phyloP scores from a whole-genome alignment of 495 filamentous ascomycete genomes.

The Daldinia loculata region DNA sequence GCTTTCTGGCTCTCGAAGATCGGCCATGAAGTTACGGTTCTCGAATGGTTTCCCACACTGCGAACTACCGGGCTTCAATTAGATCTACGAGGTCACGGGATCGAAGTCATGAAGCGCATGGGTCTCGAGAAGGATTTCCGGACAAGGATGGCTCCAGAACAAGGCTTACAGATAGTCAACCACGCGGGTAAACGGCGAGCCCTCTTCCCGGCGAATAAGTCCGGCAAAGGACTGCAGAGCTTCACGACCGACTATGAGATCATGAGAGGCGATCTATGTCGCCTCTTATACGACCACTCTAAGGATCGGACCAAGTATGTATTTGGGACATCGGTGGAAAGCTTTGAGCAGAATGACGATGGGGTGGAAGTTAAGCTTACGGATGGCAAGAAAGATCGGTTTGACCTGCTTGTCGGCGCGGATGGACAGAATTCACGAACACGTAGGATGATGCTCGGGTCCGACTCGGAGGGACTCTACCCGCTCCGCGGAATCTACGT shows the following conservation, averaged over 20 bases:
- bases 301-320: conserved; percentile 52
- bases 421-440: conserved; percentile 59
- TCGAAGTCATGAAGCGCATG: conserved; percentile 61
- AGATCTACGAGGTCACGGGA: conserved; percentile 59
- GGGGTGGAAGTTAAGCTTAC: conserved; percentile 52
- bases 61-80: conserved; percentile 60
- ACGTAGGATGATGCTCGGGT: conserved; percentile 52
- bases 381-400: conserved; percentile 46
- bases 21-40: conserved; percentile 60
- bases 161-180: conserved; percentile 56
- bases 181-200: conserved; percentile 51
- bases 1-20: conserved; percentile 64
- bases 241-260: conserved; percentile 65
- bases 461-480: conserved; percentile 39
- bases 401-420: conserved; percentile 60
- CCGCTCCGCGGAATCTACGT: conserved; percentile 39
- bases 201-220: conserved; percentile 49
- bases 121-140: conserved; percentile 58
- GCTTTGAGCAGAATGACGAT: conserved; percentile 38
- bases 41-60: conserved; percentile 58
- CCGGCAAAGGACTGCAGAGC: conserved; percentile 54
- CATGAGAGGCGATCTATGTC: conserved; percentile 58
- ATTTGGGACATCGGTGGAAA: conserved; percentile 51
- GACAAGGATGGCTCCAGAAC: conserved; percentile 47
- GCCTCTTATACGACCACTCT: conserved; percentile 55